Evolutionary conservation across 2,329 filamentous ascomycete genomes (phyloP).

Genomic region (Colletotrichum sp.): DNA sequence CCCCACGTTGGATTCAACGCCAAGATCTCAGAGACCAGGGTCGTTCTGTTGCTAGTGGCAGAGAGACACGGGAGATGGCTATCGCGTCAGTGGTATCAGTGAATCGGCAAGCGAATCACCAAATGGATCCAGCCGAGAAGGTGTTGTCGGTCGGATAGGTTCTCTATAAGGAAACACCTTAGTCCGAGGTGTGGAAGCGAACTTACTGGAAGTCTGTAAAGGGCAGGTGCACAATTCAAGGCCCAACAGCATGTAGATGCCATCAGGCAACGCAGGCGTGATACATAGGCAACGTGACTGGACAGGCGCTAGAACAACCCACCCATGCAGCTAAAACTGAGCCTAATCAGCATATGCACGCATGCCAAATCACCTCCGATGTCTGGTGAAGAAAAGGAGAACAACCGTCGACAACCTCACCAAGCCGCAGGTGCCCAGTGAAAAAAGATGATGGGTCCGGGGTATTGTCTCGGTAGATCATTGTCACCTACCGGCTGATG

Average conservation of each 20-base stretch:
- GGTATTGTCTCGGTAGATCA: constrained; percentile 13
- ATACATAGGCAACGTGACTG: not conserved
- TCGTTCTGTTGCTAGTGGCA: not conserved
- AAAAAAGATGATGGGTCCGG: not conserved
- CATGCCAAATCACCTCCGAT: not conserved
- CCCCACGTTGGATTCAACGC: not conserved
- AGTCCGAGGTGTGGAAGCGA: not conserved
- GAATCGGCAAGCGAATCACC: not conserved
- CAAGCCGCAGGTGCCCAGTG: not conserved
- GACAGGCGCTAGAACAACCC: not conserved
- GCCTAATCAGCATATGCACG: not conserved
- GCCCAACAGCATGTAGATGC: not conserved
- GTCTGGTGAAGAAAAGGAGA: not conserved
- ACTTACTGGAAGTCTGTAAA: not conserved
- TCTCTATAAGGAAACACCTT: not conserved
- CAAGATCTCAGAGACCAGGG: not conserved
- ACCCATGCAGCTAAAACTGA: not conserved
- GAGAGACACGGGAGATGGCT: not conserved
- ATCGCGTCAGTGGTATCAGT: not conserved
- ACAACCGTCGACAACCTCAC: not conserved
- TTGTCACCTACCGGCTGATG: not conserved
- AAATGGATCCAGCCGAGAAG: not conserved
- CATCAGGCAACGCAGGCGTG: not conserved
- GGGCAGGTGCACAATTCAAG: not conserved
- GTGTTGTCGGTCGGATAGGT: not conserved